Conservation (phyloP, 345 rosid genomes). For the Streptanthus diversifolius region DNA sequence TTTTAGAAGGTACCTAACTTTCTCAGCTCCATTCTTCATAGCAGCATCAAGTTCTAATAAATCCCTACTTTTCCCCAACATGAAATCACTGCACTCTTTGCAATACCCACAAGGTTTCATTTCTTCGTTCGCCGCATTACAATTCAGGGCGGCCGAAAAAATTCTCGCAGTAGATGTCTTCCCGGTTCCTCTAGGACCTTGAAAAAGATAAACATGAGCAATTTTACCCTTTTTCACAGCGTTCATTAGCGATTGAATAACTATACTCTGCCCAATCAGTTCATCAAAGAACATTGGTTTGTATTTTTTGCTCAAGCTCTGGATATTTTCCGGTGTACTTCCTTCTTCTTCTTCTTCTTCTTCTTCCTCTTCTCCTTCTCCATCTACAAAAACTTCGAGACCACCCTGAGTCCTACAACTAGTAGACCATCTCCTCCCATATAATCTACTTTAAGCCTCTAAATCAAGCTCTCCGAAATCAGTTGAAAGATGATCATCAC, state of each 20-base stretch:
- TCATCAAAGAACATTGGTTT: conserved; percentile 79
- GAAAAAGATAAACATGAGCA: conserved; percentile 86
- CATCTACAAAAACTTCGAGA: conserved; percentile 46
- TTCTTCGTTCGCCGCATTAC: conserved; percentile 45
- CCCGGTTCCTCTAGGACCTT: conserved; percentile 96
- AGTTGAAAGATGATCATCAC: conserved; percentile 82
- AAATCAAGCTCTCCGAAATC: conserved; percentile 83
- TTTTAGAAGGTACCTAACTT: conserved; percentile 51
- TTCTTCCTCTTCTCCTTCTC: conserved; percentile 37
- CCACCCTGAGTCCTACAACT: conserved; percentile 79
- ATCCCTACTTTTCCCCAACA: conserved; percentile 58
- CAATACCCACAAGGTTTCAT: conserved; percentile 85
- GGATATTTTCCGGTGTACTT: conserved; percentile 50
- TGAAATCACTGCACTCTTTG: conserved; percentile 60
- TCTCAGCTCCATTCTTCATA: conserved; percentile 60
- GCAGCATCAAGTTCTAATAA: conserved; percentile 71
- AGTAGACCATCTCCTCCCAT: conserved; percentile 89
- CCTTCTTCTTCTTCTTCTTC: conserved; percentile 46
- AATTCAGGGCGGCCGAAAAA: conserved; percentile 77
- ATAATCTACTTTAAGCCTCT: conserved; percentile 94
- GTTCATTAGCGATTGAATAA: conserved; percentile 65
- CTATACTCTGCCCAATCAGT: conserved; percentile 75
- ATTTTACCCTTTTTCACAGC: conserved; percentile 62
- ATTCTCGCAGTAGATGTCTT: conserved; percentile 84
- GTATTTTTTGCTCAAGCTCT: conserved; percentile 82